Base-by-base conservation (phyloP, 1,284 basidiomycete species). In the Ceratobasidium sp. region DNA sequence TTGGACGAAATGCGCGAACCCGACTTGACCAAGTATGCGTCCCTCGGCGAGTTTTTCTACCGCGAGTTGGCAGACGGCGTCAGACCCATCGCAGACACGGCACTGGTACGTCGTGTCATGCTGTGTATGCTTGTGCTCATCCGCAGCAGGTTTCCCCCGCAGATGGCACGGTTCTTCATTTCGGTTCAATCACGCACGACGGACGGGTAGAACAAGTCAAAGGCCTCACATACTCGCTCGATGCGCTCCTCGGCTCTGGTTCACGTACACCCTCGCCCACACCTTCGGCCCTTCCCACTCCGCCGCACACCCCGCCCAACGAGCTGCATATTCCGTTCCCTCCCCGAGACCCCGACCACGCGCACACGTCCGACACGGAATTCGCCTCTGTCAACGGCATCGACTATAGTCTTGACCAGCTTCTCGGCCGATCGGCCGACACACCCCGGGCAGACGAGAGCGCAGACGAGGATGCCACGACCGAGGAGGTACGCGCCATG, bases 341-440 rank as follows among this genome's bases (percentile, higher is more conserved):
- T 71, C 80, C 85, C 56, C 81, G 85, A 78, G 82, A 83, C 31
- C 77, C 86, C 29, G 88, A 93, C 45, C 85, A 92, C 20, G 47
- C 45, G 22, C 47, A 52, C 8, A 52, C 60, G 10, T 64, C 60
- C 74, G 93, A 98, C 79, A 85, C 85, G 72, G 88, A 95, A 73
- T 99, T 99, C 76, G 96, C 96, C 1, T 89, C 93, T 75, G 92
- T 99, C 75, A 99, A 99, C 77, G 94, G 96, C 43, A 98, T 99
- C 75, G 90, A 94, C 73, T 99, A 99, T 81, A 93, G 88, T 53
- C 86, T 99, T 13, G 89, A 91, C 67, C 86, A 94, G 73, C 88
- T 99, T 42, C 82, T 96, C 69, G 88, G 88, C 32, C 74, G 73
- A 10, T 55, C 69, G 17, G 68, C 56, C 56, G 50, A 73, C 34